Evolutionary conservation across 495 filamentous ascomycete species (phyloP), one percentile per base, ranked within the genome.

Genomic region (Penicillium simplicissimum): DNA sequence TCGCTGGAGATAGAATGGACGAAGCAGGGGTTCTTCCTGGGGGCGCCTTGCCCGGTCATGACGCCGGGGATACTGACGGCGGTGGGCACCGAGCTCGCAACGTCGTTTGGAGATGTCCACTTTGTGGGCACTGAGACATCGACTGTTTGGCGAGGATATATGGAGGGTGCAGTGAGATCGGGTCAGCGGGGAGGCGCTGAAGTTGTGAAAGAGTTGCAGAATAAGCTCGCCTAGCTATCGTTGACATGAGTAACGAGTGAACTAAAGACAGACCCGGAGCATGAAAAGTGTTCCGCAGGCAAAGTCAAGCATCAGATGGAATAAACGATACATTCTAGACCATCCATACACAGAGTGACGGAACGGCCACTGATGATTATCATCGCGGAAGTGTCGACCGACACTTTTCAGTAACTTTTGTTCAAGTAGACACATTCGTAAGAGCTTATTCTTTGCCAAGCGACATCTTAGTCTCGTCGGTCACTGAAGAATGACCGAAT

Each of bases 111-210:
- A 1, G 67, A 74, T 59, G n/a, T 81, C 15, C 81, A 83, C 60
- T 84, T 84, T 68, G 76, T 71, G 0, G 81, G 80, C 1, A 78
- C 77, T 4, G 81, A 83, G 67, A 79, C 71, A 28, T 66, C 77
- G 3, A 59, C 34, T 10, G 69, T 71, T 19, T 82, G 80, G 79
- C 74, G 70, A 58, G 81, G 81, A 17, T 81, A 79, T 59, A 82
- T 84, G 79, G 79, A 82, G 59, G 81, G 81, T 0, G 81, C 81
- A 3, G 57, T 81, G 8, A 42, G 71, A 13, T 68, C 61, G 36
- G 79, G 79, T 0, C 55, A 73, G 31, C 69, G 71, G 55, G 79
- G 67, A 2, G 79, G 72, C 5, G 60, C 55, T 17, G 79, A 83
- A 58, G 74, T 78, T 15, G 51, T 70, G 15, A 23, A 63, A 33